A percentile compares a stretch with the other conserved stretches of the same genome.
Conservation (phyloP, 441 rosid genomes). For the Brassica hybrid region DNA sequence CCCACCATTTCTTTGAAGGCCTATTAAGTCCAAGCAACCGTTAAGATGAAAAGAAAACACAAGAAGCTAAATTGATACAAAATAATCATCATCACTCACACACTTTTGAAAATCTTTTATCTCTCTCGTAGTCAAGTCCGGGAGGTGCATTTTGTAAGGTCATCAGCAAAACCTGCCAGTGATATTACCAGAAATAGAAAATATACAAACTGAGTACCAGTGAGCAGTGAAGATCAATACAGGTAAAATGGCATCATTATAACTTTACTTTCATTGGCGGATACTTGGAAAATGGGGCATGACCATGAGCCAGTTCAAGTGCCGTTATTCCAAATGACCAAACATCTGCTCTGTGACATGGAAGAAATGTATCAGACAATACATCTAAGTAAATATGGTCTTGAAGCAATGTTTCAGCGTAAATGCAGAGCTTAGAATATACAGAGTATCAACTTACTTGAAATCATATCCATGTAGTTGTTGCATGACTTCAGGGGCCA, state of each 20-base stretch:
- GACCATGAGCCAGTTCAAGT: slow-evolving; percentile 1
- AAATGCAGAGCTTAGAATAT: slow-evolving; percentile 15
- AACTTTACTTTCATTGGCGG: slow-evolving; percentile 1
- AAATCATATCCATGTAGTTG: slow-evolving; percentile 96
- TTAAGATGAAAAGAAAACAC: slow-evolving; percentile 35
- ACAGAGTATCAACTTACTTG: slow-evolving; percentile 56
- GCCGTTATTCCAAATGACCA: slow-evolving; percentile 9
- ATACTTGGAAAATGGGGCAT: slow-evolving; percentile 6
- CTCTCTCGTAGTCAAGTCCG: slow-evolving; percentile 98
- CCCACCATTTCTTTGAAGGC: slow-evolving; percentile 95
- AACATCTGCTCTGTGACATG: slow-evolving; percentile 53
- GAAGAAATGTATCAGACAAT: slow-evolving; percentile 39
- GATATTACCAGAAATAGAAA: slow-evolving; percentile 29
- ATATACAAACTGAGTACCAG: slow-evolving; percentile 28
- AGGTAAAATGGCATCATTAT: slow-evolving; percentile 21
- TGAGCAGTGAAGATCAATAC: slow-evolving; percentile 22
- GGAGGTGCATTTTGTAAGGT: slow-evolving; percentile 99
- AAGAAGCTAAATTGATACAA: slow-evolving; percentile 34
- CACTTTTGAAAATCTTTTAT: slow-evolving; percentile 93
- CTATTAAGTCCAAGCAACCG: slow-evolving; percentile 49
- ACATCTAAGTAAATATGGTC: slow-evolving; percentile 22
- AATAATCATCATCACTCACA: slow-evolving; percentile 39
- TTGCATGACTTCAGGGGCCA: slow-evolving; percentile 99
- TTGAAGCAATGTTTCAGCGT: not conserved
- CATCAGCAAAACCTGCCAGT: slow-evolving; percentile 86